Percentiles rank a stretch among this genome's conserved stretches.
Evolutionary conservation across 2,329 filamentous ascomycete genomes (phyloP).

Genomic region (Ophiostoma sp.): DNA sequence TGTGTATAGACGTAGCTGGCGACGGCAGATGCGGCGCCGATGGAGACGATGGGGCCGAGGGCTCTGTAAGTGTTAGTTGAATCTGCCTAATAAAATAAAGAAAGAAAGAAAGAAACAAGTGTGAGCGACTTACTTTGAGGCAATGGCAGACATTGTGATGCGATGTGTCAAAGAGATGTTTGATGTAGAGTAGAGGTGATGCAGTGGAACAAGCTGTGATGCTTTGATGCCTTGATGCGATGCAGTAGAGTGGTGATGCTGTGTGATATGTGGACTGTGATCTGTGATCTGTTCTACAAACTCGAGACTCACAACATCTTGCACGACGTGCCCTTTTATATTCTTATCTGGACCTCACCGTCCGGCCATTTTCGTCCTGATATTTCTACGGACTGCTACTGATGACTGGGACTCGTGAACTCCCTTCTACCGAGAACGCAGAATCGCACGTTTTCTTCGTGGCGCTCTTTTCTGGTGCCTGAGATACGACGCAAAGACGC

Average conservation of each 20-base stretch:
- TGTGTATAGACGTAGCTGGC: conserved; percentile 35
- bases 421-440: background rate
- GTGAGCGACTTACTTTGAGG: conserved; percentile 17
- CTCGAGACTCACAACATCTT: conserved; percentile 1
- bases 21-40: conserved; percentile 29
- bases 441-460: conserved; percentile 4
- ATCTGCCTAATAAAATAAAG: too few species aligned
- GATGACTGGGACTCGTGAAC: background rate
- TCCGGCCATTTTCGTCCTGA: background rate
- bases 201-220: conserved; percentile 8
- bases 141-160: conserved; percentile 20
- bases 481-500: background rate
- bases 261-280: background rate
- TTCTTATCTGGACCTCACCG: conserved; percentile 1
- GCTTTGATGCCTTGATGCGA: conserved; percentile 3
- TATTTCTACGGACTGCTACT: background rate
- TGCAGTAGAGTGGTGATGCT: conserved; percentile 1
- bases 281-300: conserved; percentile 10
- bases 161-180: background rate
- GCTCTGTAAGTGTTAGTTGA: conserved; percentile 22
- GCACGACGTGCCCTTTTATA: conserved; percentile 8
- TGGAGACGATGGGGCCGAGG: conserved; percentile 23
- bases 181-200: background rate
- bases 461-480: background rate
- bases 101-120: background rate